phyloP scores from a whole-genome alignment of 805 yeast genomes.

The Kockiozyma suomiensis region DNA sequence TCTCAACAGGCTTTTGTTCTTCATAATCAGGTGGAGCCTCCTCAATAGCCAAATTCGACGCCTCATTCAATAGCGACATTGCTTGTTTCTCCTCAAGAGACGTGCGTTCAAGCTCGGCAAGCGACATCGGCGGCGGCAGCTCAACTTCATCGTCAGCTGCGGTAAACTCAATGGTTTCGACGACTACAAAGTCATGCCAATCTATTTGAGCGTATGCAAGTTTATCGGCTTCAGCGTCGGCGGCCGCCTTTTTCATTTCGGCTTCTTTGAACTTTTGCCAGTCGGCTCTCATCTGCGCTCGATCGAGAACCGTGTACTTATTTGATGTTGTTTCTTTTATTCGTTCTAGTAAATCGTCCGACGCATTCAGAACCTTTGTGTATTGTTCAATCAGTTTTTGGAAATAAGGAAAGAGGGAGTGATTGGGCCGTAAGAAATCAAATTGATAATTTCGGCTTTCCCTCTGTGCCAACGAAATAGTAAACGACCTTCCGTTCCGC shows the following conservation, averaged over 20 bases:
- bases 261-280: conserved; percentile 47
- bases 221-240: conserved; percentile 44
- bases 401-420: conserved; percentile 62
- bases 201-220: conserved; percentile 71
- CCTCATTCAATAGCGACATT: conserved; percentile 32
- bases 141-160: conserved; percentile 62
- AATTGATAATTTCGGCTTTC: conserved; percentile 54
- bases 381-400: conserved; percentile 60
- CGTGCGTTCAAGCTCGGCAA: conserved; percentile 63
- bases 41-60: conserved; percentile 41
- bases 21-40: conserved; percentile 47
- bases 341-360: conserved; percentile 35
- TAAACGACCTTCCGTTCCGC: conserved; percentile 55
- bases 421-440: conserved; percentile 62
- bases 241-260: conserved; percentile 44
- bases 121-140: conserved; percentile 53
- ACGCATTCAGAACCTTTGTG: conserved; percentile 42
- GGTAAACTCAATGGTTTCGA: conserved; percentile 68
- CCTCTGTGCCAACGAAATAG: conserved; percentile 45
- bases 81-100: conserved; percentile 57
- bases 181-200: conserved; percentile 82
- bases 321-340: conserved; percentile 41
- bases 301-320: conserved; percentile 47
- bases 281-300: conserved; percentile 61
- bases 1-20: conserved; percentile 7